Base-by-base conservation (phyloP, 805 yeast genomes). In the Scheffersomyces spartinae region DNA sequence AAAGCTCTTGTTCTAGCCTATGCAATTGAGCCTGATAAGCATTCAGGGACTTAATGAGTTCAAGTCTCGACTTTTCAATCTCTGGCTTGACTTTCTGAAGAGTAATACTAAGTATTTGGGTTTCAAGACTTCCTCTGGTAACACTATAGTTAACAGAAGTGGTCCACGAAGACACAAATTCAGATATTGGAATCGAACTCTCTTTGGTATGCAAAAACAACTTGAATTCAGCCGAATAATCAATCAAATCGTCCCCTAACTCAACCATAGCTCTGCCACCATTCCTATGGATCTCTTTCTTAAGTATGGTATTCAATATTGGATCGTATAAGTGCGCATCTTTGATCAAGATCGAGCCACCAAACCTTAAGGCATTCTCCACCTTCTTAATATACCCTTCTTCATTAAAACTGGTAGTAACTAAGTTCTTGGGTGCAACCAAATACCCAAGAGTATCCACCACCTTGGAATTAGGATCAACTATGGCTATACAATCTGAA, bases 271-370 rank as follows among this genome's bases (percentile, higher is more conserved):
- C 47, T 23, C 95, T 59, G 0, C 91, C 91, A 3, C 95, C 95
- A 15, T 74, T 60, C 15, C 61, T 55, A 15, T 63, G 62, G 19
- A 69, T 61, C 31, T 84, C 94, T 17, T 60, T 57, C 23, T 70
- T 61, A 24, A 88, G 47, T 1, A 88, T 48, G 0, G 78, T 61
- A 29, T 68, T 68, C 7, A 88, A 42, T 6, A 81, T 51, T 0
- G 95, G 94, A 43, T 88, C 88, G 41, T 68, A 74, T 35, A 64
- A 54, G 41, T 88, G 96, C 3, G 86, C 85, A 50, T 88, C 88
- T 36, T 71, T 71, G 10, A 88, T 62, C 9, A 86, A 42, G 6
- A 88, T 54, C 1, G 68, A 39, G 3, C 82, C 84, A 4, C 97
- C 96, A 59, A 86, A 86, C 35, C 91, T 58, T 15, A 86, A 44